These are phyloP conservation scores for Pythium rhizo-oryzae DNA, from an alignment of 352 stramenopile genomes.

Conservation along the genomic window DNA sequence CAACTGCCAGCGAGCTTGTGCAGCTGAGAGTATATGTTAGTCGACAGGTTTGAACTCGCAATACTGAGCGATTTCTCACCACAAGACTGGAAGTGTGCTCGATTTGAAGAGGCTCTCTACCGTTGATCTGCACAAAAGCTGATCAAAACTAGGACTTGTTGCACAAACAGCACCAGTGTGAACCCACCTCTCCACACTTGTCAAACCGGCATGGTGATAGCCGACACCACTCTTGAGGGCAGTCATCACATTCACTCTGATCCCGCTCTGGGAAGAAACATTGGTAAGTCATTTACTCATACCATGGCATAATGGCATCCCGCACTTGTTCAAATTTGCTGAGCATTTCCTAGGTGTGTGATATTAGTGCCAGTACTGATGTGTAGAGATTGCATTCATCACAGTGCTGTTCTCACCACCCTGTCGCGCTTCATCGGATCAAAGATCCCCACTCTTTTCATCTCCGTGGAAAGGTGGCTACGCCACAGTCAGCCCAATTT, in stretches of 20 bases:
- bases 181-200: slow-evolving; percentile 31
- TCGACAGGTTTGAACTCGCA: not conserved
- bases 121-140: slow-evolving; percentile 20
- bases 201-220: slow-evolving; percentile 45
- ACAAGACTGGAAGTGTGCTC: slow-evolving; percentile 35
- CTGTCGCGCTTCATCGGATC: slow-evolving; percentile 22
- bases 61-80: slow-evolving; percentile 22
- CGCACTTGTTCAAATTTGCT: slow-evolving; percentile 2
- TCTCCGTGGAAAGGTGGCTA: slow-evolving; percentile 17
- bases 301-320: not conserved
- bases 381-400: not conserved
- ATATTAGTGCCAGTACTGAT: not conserved
- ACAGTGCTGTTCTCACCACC: not conserved
- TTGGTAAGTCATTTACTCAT: not conserved
- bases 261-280: not conserved
- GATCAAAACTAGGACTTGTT: not conserved
- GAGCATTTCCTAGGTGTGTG: not conserved
- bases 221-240: slow-evolving; percentile 29
- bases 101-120: slow-evolving; percentile 38
- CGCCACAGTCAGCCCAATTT: not conserved
- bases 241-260: slow-evolving; percentile 9
- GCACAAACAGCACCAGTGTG: not conserved
- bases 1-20: slow-evolving; percentile 44
- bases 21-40: slow-evolving; percentile 25
- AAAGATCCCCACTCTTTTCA: slow-evolving; percentile 12